Evolutionary conservation across 768 basidiomycete genomes (phyloP).

Genomic region (Psilocybe cyanescens): DNA sequence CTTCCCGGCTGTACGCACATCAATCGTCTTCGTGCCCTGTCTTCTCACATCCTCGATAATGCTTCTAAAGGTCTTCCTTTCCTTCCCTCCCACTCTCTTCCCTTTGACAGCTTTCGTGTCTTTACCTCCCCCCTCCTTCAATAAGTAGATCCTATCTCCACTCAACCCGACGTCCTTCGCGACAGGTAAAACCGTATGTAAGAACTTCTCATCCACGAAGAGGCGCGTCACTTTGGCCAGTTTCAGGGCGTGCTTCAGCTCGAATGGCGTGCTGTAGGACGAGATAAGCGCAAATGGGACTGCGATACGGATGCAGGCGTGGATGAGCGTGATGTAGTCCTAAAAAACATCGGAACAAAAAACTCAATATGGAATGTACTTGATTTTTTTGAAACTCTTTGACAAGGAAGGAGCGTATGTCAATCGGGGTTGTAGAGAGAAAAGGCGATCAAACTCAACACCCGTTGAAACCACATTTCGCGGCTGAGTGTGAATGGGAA

Average conservation of each 20-base stretch:
- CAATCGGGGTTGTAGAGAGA: too few species aligned
- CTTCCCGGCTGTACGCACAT: conserved; percentile 46
- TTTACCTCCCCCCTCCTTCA: conserved; percentile 40
- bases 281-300: conserved; percentile 39
- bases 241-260: conserved; percentile 37
- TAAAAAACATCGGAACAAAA: conserved; percentile 16
- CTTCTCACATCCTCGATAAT: conserved; percentile 44
- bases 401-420: too few species aligned
- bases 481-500: conserved; percentile 1
- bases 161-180: conserved; percentile 39
- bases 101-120: conserved; percentile 31
- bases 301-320: conserved; percentile 33
- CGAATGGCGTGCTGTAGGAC: conserved; percentile 40
- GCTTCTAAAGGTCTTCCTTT: conserved; percentile 45
- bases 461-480: background rate
- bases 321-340: conserved; percentile 39
- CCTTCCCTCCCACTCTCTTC: conserved; percentile 26
- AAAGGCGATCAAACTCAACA: too few species aligned
- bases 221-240: conserved; percentile 36
- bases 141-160: conserved; percentile 49
- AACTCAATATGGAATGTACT: background rate
- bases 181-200: conserved; percentile 32
- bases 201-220: conserved; percentile 37
- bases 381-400: background rate
- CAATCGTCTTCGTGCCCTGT: conserved; percentile 41